Conservation (phyloP, 441 rosid species). For the Iberis amara region DNA sequence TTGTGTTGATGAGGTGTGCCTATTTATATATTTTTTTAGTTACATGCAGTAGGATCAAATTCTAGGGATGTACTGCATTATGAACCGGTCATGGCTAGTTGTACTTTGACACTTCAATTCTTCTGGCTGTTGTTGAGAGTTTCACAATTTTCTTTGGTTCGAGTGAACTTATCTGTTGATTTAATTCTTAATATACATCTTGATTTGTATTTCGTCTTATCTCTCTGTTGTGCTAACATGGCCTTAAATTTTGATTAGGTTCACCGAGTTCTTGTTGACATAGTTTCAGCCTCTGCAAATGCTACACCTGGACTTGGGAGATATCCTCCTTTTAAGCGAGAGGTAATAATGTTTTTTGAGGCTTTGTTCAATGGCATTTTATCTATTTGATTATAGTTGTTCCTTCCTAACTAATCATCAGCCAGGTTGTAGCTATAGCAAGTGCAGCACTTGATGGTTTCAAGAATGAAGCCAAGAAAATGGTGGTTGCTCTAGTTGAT, state of each 20-base stretch:
- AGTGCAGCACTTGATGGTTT: slow-evolving; percentile 79
- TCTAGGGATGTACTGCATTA: slow-evolving; percentile 10
- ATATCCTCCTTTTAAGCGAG: slow-evolving; percentile 94
- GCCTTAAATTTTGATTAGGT: slow-evolving; percentile 43
- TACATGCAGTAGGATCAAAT: background rate
- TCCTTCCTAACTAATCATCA: slow-evolving; percentile 20
- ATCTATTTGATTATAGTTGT: slow-evolving; percentile 9
- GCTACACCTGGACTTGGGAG: slow-evolving; percentile 96
- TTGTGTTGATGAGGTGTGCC: slow-evolving; percentile 80
- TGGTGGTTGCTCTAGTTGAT: slow-evolving; percentile 95
- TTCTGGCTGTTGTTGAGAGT: background rate
- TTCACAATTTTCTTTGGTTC: slow-evolving; percentile 9
- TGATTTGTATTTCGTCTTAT: background rate
- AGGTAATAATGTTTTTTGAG: slow-evolving; percentile 40
- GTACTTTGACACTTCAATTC: background rate
- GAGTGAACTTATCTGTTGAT: slow-evolving; percentile 7
- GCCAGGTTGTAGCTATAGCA: slow-evolving; percentile 81
- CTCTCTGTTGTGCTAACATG: slow-evolving; percentile 2
- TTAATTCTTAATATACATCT: background rate
- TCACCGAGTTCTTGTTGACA: slow-evolving; percentile 83
- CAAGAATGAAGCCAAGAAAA: slow-evolving; percentile 78
- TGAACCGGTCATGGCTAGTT: slow-evolving; percentile 7
- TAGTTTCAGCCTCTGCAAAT: slow-evolving; percentile 79
- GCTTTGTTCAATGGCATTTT: slow-evolving; percentile 16
- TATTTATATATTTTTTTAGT: background rate